Evolutionary conservation across 176 grass and related monocot species (phyloP).

Genomic region (Hordeum vulgare): MorexV3_pseudomolecules_assembly NC_058520.1:330258042-330258541

Average conservation of each 20-base stretch:
- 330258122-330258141: slow-evolving; percentile 99
- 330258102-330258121: slow-evolving; percentile 83
- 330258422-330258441: too few relatives aligned
- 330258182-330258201: slow-evolving; percentile 29
- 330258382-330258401: too few relatives aligned
- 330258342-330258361: too few relatives aligned
- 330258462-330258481: too few relatives aligned
- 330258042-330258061: slow-evolving; percentile 44
- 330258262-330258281: neutral
- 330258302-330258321: neutral
- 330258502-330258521: too few relatives aligned
- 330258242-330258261: neutral
- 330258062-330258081: slow-evolving; percentile 95
- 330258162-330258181: neutral
- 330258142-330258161: slow-evolving; percentile 8
- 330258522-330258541: too few relatives aligned
- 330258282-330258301: neutral
- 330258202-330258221: neutral
- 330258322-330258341: neutral
- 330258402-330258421: too few relatives aligned
- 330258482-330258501: too few relatives aligned
- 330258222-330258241: neutral
- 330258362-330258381: too few relatives aligned
- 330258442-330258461: too few relatives aligned
- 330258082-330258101: slow-evolving; percentile 88